Evolutionary conservation across 148 eudicot genomes (phyloP), one percentile per base, ranked within the genome.

Genomic region (Nepenthes mirabilis): DNA sequence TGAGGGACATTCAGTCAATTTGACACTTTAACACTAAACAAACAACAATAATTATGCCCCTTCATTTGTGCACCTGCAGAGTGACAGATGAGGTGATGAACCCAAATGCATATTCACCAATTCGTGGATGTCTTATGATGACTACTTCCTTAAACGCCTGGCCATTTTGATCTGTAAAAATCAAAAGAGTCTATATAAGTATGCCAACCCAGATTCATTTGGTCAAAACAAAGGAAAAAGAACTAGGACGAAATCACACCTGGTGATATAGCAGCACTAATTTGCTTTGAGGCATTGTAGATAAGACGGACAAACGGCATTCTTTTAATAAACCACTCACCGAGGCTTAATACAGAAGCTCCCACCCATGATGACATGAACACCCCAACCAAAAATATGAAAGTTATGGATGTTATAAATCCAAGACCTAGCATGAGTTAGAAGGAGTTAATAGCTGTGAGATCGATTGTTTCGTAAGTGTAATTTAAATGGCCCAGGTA

Each of bases 291-390:
- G 65, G 94, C 94, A 67, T 66, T 77, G 79, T 86, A 86, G 59
- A 86, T 86, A 68, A 80, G 86, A 32, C 94, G 84, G 34, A 86
- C 82, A 67, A 86, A 79, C 36, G 94, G 94, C 94, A 86, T 80
- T 58, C 82, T 66, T 60, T 86, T 86, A 43, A 86, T 86, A 72
- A 86, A 81, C 94, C 94, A 86, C 64, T 86, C 94, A 54, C 94
- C 94, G 62, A 83, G 82, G 72, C 88, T 61, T 59, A 86, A 65
- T 36, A 86, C 86, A 10, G 94, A 86, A 37, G 94, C 70, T 55
- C 94, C 94, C 84, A 86, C 73, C 94, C 94, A 86, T 43, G 94
- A 86, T 8, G 94, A 86, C 94, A 86, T 86, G 69, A 86, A 86
- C 43, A 86, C 84, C 0, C 94, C 94, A 59, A 86, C 86, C 86